Evolutionary conservation across 108 stramenopile genomes (phyloP).

Genomic region (Stephanodiscus triporus): DNA sequence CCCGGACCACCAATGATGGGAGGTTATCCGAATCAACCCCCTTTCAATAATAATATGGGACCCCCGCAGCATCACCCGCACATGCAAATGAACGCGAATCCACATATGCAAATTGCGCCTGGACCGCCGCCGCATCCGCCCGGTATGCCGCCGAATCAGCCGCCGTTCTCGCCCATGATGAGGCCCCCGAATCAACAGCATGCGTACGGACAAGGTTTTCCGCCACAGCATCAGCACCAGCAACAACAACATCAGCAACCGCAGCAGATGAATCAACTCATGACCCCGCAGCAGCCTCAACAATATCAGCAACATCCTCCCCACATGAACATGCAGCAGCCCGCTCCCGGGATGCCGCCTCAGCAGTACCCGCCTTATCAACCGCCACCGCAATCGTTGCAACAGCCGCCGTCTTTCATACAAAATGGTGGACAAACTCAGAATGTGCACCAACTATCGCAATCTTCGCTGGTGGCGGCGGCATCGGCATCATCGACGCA

Average conservation of each 20-base stretch:
- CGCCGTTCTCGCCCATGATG: conserved; percentile 9
- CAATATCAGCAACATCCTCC: conserved; percentile 18
- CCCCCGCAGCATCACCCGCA: conserved; percentile 11
- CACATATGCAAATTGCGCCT: neutral
- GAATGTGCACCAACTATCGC: neutral
- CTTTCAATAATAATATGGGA: neutral
- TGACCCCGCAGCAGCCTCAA: neutral
- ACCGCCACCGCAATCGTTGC: neutral
- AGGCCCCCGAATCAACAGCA: conserved; percentile 6
- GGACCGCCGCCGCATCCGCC: conserved; percentile 6
- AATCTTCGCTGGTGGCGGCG: neutral
- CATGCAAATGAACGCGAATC: conserved; percentile 18
- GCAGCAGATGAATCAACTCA: conserved; percentile 14
- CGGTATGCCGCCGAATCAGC: neutral
- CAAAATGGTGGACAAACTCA: neutral
- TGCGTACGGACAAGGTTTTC: conserved; percentile 14
- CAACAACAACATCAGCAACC: conserved; percentile 15
- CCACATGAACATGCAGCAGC: conserved; percentile 7
- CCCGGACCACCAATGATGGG: conserved; percentile 5
- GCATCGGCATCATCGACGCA: neutral
- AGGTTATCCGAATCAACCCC: conserved; percentile 4
- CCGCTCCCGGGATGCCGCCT: conserved; percentile 1
- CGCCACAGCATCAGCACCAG: conserved; percentile 16
- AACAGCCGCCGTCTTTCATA: conserved; percentile 10
- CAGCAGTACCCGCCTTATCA: conserved; percentile 5